Base-by-base conservation (phyloP, 768 basidiomycete genomes). In the Pleurotus cornucopiae region DNA sequence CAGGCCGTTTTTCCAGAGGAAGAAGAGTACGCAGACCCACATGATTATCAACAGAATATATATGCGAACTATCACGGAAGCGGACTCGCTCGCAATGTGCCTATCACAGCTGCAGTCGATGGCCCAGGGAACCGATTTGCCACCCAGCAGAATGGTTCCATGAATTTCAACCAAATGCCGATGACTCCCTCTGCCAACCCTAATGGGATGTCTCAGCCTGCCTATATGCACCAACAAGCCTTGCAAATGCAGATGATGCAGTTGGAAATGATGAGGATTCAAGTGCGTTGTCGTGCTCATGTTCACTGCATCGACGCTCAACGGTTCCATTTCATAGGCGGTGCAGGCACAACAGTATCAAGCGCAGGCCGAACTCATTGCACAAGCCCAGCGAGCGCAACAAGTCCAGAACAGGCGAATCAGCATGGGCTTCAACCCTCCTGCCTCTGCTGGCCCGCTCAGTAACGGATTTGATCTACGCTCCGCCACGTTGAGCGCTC, bases 201-300 rank as follows among this genome's bases (percentile, higher is more conserved):
- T 58, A 75, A 74, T 58, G 58, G 73, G 59, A 71, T 77, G 65
- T 69, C 73, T 41, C 84, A 80, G 60, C 63, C 73, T 45, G 67
- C 71, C 30, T 64, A 83, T 45, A 71, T 75, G 44, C 85, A 85
- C 64, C 71, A 77, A 43, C 84, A 85, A 63, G 81, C 85, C 54
- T 74, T 89, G 55, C 90, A 91, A 72, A 78, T 92, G 79, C 90
- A 93, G 73, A 77, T 92, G 77, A 81, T 92, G 73, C 91, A 93
- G 66, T 75, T 93, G 56, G 91, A 93, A 73, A 80, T 93, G 62
- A 70, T 91, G 67, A 83, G 81, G 66, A 80, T 93, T 59, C 91
- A 92, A 86, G 90, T 86, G 58, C 48, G 79, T 71, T 40, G 6
- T 9, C 30, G 9, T 34, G 30, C 30, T 7, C 30, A 34, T 34